Percentiles rank a stretch among this genome's conserved stretches.
These are phyloP conservation scores for Scorias spongiosa DNA, from an alignment of 2,329 filamentous ascomycete species.

Conservation along the genomic window DNA sequence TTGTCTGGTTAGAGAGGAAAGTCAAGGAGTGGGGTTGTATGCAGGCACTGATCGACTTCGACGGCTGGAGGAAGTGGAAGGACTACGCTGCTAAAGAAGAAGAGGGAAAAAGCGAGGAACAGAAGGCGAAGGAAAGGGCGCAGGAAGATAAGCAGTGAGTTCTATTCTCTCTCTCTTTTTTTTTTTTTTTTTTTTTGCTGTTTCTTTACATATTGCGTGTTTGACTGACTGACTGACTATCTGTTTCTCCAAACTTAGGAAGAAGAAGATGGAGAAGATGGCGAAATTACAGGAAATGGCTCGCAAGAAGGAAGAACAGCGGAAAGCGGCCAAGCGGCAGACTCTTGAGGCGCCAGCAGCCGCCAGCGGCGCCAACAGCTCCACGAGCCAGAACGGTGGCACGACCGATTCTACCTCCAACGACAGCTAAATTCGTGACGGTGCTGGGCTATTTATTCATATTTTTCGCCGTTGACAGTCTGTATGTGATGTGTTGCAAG, in stretches of 20 bases:
- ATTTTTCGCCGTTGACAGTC: too few relatives aligned
- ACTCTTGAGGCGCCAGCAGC: background rate
- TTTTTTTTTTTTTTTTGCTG: too few relatives aligned
- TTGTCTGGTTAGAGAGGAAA: constrained; percentile 92
- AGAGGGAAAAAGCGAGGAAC: constrained; percentile 21
- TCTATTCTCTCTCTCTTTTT: too few relatives aligned
- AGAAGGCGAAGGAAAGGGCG: constrained; percentile 16
- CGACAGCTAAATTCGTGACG: background rate
- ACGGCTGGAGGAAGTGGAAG: constrained; percentile 97
- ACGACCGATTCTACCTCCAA: background rate
- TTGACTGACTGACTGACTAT: too few relatives aligned
- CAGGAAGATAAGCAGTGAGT: constrained; percentile 12
- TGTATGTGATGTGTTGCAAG: too few relatives aligned
- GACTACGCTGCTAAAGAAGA: constrained; percentile 42
- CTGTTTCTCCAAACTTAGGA: constrained; percentile 4
- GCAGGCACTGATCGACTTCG: constrained; percentile 96
- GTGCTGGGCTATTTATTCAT: background rate
- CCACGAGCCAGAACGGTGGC: background rate
- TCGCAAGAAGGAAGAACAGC: constrained; percentile 11
- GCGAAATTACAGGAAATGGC: constrained; percentile 16
- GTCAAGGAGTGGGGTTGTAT: constrained; percentile 99
- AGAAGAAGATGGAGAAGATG: constrained; percentile 17
- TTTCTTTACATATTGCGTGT: too few relatives aligned
- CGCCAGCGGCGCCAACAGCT: background rate
- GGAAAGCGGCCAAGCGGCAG: constrained; percentile 2